phyloP scores from a whole-genome alignment of 139 green algal species.

The Ettlia oleoabundans region DNA sequence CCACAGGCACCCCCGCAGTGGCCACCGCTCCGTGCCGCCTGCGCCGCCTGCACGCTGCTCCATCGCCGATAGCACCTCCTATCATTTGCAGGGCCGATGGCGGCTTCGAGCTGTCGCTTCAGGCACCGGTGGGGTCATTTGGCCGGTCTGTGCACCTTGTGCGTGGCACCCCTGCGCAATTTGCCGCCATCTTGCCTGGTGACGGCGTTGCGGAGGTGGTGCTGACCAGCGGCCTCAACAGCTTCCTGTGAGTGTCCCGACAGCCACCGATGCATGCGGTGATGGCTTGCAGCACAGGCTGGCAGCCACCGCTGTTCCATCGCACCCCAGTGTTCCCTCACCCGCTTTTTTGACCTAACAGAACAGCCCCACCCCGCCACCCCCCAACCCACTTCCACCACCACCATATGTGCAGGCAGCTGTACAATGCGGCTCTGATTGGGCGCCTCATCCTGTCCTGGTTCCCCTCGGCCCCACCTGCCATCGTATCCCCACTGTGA shows the following conservation, averaged over 20 bases:
- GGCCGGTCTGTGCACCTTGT: constrained; percentile 30
- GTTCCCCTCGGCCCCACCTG: constrained; percentile 87
- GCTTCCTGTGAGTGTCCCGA: constrained; percentile 58
- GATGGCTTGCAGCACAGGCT: too few relatives aligned
- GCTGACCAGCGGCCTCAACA: constrained; percentile 81
- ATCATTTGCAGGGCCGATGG: constrained; percentile 28
- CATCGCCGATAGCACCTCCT: not conserved
- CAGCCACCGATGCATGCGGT: too few relatives aligned
- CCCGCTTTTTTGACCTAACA: too few relatives aligned
- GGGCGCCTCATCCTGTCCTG: constrained; percentile 94
- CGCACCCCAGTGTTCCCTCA: too few relatives aligned
- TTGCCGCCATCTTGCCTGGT: constrained; percentile 95
- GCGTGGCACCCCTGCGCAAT: constrained; percentile 44
- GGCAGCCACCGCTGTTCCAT: too few relatives aligned
- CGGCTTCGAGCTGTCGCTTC: constrained; percentile 41
- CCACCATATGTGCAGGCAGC: constrained; percentile 75
- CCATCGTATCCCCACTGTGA: constrained; percentile 58
- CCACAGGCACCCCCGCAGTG: too few relatives aligned
- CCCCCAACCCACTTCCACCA: too few relatives aligned
- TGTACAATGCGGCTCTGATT: constrained; percentile 98
- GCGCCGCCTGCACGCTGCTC: too few relatives aligned
- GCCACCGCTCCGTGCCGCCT: too few relatives aligned
- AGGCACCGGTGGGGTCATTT: not conserved
- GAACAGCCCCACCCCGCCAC: not conserved
- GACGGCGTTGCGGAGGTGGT: constrained; percentile 90